Percentiles rank a stretch among this genome's conserved stretches.
These are phyloP conservation scores for Nemania sp. DNA, from an alignment of 2,329 filamentous ascomycete species.

Conservation along the genomic window DNA sequence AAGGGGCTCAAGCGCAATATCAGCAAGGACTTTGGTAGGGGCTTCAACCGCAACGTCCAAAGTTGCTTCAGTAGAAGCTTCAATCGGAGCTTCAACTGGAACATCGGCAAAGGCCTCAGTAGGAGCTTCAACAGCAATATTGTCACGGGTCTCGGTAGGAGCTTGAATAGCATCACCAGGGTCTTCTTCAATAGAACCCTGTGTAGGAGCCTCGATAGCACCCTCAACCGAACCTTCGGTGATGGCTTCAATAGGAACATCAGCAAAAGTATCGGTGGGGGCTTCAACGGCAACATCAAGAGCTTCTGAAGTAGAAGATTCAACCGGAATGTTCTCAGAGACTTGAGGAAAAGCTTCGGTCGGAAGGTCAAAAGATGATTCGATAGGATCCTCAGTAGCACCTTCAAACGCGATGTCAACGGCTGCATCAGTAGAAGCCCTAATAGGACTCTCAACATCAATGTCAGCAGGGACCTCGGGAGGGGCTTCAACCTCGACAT, in stretches of 20 bases:
- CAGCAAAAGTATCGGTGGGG: not conserved
- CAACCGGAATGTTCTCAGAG: not conserved
- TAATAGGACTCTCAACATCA: no score
- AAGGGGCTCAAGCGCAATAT: not conserved
- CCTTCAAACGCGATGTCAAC: not conserved
- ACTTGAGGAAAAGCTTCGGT: not conserved
- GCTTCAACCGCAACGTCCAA: not conserved
- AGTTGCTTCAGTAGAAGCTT: not conserved
- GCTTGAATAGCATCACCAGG: not conserved
- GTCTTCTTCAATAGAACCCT: not conserved
- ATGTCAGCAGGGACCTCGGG: no score
- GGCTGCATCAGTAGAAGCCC: no score
- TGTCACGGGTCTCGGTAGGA: not conserved
- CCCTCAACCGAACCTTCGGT: not conserved
- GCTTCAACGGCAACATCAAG: not conserved
- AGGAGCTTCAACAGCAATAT: not conserved
- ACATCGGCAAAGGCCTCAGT: no score
- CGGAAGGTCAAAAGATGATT: no score
- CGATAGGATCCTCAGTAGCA: not conserved
- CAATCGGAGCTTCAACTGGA: not conserved
- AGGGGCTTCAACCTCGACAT: no score
- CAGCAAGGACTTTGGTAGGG: not conserved
- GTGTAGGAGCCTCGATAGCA: not conserved
- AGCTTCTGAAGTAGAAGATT: not conserved
- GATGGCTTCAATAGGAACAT: not conserved